phyloP scores from a whole-genome alignment of 2,329 filamentous ascomycete species.

The Colletotrichum liaoningense region DNA sequence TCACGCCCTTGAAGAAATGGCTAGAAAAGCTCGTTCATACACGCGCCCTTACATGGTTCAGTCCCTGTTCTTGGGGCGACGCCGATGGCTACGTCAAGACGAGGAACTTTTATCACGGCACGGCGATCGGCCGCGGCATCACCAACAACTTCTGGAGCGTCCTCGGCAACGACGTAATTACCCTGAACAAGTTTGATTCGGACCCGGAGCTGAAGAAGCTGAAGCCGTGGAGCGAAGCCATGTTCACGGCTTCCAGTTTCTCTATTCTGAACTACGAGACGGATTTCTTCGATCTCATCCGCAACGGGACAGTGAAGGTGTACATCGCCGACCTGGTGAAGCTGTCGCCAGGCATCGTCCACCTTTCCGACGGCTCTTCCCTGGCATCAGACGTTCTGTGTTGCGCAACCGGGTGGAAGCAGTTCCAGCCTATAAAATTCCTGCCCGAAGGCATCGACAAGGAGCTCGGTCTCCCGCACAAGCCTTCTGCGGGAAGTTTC shows the following conservation, averaged over 20 bases:
- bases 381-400: conserved; percentile 64
- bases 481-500: conserved; percentile 27
- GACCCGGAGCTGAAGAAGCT: conserved; percentile 65
- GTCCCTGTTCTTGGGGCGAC: conserved; percentile 78
- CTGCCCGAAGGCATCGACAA: conserved; percentile 57
- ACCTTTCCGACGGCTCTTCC: conserved; percentile 60
- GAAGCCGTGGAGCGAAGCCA: conserved; percentile 61
- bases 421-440: conserved; percentile 63
- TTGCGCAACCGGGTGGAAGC: conserved; percentile 70
- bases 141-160: conserved; percentile 69
- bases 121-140: conserved; percentile 65
- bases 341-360: conserved; percentile 58
- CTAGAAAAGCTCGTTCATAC: conserved; percentile 75
- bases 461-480: conserved; percentile 62
- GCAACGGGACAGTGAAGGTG: conserved; percentile 61
- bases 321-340: conserved; percentile 63
- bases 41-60: conserved; percentile 78
- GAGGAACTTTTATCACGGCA: conserved; percentile 68
- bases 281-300: conserved; percentile 67
- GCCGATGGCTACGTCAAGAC: conserved; percentile 69
- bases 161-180: conserved; percentile 65
- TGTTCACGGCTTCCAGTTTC: conserved; percentile 66
- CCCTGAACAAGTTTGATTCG: conserved; percentile 63
- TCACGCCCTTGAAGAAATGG: conserved; percentile 75
- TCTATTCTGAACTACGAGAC: conserved; percentile 71